phyloP scores from a whole-genome alignment of 2,329 filamentous ascomycete species.

The Claviceps sp. region DNA sequence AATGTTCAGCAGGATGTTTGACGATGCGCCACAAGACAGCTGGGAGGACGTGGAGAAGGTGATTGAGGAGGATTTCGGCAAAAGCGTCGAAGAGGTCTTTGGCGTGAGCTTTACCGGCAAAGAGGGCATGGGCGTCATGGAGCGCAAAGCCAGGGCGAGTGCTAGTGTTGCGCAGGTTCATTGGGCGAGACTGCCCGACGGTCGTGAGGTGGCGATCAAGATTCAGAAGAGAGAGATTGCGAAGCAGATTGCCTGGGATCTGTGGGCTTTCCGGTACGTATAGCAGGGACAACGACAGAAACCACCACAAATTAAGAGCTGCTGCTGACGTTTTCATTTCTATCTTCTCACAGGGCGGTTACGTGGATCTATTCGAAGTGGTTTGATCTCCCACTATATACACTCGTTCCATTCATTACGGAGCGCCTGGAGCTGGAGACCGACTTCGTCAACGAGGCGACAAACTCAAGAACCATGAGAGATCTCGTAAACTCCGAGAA shows the following conservation, averaged over 20 bases:
- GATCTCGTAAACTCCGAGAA: slow-evolving; percentile 62
- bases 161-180: slow-evolving; percentile 96
- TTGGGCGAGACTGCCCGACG: slow-evolving; percentile 77
- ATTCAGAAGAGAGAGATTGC: slow-evolving; percentile 92
- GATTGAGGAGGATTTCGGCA: slow-evolving; percentile 79
- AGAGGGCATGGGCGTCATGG: slow-evolving; percentile 52
- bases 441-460: slow-evolving; percentile 84
- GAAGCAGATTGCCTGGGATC: slow-evolving; percentile 82
- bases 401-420: slow-evolving; percentile 79
- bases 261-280: slow-evolving; percentile 81
- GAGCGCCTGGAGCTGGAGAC: slow-evolving; percentile 89
- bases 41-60: slow-evolving; percentile 81
- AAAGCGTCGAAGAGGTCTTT: slow-evolving; percentile 79
- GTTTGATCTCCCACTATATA: slow-evolving; percentile 90
- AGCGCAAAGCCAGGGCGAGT: slow-evolving; percentile 51
- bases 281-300: too few relatives aligned
- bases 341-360: slow-evolving; percentile 46
- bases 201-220: slow-evolving; percentile 86
- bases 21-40: slow-evolving; percentile 85
- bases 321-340: background rate
- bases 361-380: slow-evolving; percentile 69
- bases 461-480: slow-evolving; percentile 78
- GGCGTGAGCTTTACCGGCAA: slow-evolving; percentile 69
- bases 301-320: too few relatives aligned
- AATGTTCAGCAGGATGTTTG: slow-evolving; percentile 96